Evolutionary conservation across 169 alveolate genomes (phyloP).

Genomic region (Blepharisma undulans): DNA sequence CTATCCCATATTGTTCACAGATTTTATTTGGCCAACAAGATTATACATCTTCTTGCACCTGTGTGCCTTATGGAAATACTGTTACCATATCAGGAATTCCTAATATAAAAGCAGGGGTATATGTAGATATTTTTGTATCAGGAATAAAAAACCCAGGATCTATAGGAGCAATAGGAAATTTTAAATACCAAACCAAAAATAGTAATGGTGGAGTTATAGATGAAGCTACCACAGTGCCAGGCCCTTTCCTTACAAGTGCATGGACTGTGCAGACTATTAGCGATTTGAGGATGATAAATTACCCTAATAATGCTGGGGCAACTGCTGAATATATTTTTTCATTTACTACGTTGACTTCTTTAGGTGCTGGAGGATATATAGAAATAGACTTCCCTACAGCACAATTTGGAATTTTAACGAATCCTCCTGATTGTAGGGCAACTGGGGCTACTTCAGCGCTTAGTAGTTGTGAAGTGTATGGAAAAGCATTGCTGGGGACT

Average conservation of each 20-base stretch:
- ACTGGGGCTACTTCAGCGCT: neutral
- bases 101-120: neutral
- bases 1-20: neutral
- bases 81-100: neutral
- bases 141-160: slow-evolving; percentile 39
- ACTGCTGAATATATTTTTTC: slow-evolving; percentile 12
- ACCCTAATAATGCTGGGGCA: slow-evolving; percentile 21
- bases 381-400: slow-evolving; percentile 31
- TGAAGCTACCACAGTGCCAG: neutral
- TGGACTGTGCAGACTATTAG: neutral
- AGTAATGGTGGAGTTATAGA: slow-evolving; percentile 15
- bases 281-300: neutral
- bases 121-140: neutral
- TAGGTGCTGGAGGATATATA: slow-evolving; percentile 26
- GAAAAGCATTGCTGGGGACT: neutral
- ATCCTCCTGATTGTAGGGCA: slow-evolving; percentile 39
- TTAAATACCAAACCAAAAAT: neutral
- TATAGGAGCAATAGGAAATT: neutral
- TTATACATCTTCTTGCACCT: neutral
- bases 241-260: neutral
- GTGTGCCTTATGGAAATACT: neutral
- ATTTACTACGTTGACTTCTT: neutral
- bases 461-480: neutral
- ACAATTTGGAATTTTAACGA: neutral
- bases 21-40: neutral